Percentiles rank a stretch among this genome's conserved stretches.
Conservation (phyloP, 108 stramenopile species). For the Licmophora abbreviata region DNA sequence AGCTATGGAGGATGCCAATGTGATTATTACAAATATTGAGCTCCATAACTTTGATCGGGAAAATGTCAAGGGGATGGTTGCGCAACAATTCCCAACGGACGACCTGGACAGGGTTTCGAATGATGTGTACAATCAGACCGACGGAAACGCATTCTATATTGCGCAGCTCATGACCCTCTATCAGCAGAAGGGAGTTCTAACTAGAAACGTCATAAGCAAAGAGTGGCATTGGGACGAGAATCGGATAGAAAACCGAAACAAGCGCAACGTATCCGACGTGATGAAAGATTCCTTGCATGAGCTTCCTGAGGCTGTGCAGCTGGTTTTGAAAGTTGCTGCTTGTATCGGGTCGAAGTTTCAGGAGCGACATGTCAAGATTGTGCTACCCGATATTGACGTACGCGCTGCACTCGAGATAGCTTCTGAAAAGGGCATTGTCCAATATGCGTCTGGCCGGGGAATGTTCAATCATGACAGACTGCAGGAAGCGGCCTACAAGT, state of each 20-base stretch:
- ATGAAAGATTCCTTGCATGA: neutral
- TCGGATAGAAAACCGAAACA: neutral
- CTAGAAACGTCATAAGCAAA: too few species aligned
- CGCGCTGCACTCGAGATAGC: constrained; percentile 2
- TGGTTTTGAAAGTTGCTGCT: constrained; percentile 16
- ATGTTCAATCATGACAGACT: constrained; percentile 41
- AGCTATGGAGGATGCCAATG: constrained; percentile 6
- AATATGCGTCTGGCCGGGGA: constrained; percentile 6
- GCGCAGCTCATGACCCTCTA: neutral
- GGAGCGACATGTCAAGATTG: neutral
- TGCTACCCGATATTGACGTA: constrained; percentile 1
- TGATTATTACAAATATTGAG: constrained; percentile 8
- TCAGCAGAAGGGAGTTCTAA: neutral
- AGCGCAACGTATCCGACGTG: neutral
- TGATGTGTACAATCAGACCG: neutral
- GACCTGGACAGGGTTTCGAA: too few species aligned
- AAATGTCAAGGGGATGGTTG: neutral
- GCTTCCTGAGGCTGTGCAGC: neutral
- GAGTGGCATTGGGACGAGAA: too few species aligned
- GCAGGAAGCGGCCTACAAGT: constrained; percentile 39
- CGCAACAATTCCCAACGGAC: neutral
- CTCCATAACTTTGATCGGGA: neutral
- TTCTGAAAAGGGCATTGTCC: constrained; percentile 16
- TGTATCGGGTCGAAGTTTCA: constrained; percentile 24
- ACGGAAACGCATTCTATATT: neutral